These are phyloP conservation scores for Mrakia frigida DNA, from an alignment of 768 basidiomycete species.

Conservation along the genomic window DNA sequence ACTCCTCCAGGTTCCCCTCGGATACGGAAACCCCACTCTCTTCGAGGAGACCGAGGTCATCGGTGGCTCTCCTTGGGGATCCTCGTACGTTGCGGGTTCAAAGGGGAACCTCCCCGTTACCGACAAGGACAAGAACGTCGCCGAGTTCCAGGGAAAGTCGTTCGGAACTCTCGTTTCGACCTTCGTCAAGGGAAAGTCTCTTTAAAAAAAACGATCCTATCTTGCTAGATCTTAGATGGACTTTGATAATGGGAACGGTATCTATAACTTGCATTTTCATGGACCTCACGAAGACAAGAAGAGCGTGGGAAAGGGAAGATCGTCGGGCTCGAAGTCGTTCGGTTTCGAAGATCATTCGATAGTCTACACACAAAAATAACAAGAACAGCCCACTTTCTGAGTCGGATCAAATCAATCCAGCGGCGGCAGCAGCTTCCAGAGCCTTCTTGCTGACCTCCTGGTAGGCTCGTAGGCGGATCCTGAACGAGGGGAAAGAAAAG, in stretches of 20 bases:
- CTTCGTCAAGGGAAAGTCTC: neutral
- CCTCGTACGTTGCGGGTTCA: constrained; percentile 24
- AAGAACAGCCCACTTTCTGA: neutral
- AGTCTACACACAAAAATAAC: too few species aligned
- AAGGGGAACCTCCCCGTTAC: constrained; percentile 30
- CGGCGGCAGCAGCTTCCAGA: constrained; percentile 30
- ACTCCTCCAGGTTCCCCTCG: constrained; percentile 4
- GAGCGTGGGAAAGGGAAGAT: too few species aligned
- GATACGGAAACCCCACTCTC: constrained; percentile 8
- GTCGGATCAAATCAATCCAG: constrained; percentile 18
- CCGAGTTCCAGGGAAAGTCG: constrained; percentile 12
- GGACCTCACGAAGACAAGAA: too few species aligned
- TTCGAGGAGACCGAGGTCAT: constrained; percentile 21
- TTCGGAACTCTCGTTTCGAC: constrained; percentile 2
- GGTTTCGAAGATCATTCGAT: too few species aligned
- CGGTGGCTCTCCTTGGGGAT: constrained; percentile 32
- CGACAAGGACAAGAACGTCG: constrained; percentile 30
- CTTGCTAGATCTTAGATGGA: too few species aligned
- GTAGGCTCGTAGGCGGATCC: constrained; percentile 41
- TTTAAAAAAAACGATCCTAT: neutral
- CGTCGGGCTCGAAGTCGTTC: too few species aligned
- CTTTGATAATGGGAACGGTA: too few species aligned
- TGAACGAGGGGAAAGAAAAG: constrained; percentile 20
- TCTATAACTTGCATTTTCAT: too few species aligned
- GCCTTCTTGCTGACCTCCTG: constrained; percentile 39